Evolutionary conservation across 176 grass and related monocot species (phyloP), one percentile per base, ranked within the genome.

Genomic region (Oryza australiensis): DNA sequence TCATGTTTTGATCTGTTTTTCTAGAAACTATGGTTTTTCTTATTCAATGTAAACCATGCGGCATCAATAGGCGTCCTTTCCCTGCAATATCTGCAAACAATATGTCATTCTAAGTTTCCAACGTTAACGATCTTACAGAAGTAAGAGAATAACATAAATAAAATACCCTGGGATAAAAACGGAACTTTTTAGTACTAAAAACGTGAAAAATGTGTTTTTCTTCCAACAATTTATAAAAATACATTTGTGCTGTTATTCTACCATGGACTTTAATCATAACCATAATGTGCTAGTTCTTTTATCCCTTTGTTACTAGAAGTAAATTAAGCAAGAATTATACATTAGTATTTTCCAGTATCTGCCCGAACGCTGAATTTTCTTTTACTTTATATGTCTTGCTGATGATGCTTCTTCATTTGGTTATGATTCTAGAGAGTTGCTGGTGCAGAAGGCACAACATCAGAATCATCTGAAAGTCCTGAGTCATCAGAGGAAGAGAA

Each of bases 341-440:
- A 53, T 20, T 40, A 46, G 27, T 8, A 37, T 43, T 70, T 40
- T 30, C 26, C 70, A 33, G n/a, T 34, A 53, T 65, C 41, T 76
- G 3, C 26, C 40, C 55, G 9, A 5, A 43, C 45, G 12, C 27
- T 85, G 40, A 38, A 40, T 53, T 80, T 49, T 38, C 48, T 62
- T 35, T 51, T 68, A 5, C 87, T 33, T 33, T 27, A 18, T 70
- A 32, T 85, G 57, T 68, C 3, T 67, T 26, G 14, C 27, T 87
- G 60, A 70, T 66, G 57, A 62, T 70, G 60, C 27, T 85, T 38
- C 23, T 62, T 77, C 29, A 20, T 77, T n/a, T 82, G 16, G 16
- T 82, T 74, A 60, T 82, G 62, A 70, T 73, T 90, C 55, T 88
- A 98, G 96, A 94, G 82, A 87, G 53, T 93, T 28, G 67, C 68